These are phyloP conservation scores for Fusarium solani-melongenae DNA, from an alignment of 2,329 filamentous ascomycete genomes.

Conservation along the genomic window DNA sequence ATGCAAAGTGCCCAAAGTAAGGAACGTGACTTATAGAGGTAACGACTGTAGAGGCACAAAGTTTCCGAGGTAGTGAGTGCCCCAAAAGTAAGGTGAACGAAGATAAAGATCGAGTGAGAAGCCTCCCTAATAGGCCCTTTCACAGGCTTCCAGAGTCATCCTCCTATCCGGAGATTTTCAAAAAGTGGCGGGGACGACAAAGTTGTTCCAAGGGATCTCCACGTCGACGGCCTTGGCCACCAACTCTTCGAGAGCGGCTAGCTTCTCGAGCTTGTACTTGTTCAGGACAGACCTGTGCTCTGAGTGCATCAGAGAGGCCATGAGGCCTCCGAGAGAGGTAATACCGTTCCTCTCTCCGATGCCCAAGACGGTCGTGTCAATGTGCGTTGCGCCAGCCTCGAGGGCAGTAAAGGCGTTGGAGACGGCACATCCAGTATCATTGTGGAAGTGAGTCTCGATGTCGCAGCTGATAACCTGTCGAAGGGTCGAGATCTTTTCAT, in stretches of 20 bases:
- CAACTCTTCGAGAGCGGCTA: conserved; percentile 88
- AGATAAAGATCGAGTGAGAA: conserved; percentile 10
- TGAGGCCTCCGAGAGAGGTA: conserved; percentile 61
- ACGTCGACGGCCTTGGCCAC: conserved; percentile 72
- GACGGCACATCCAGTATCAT: conserved; percentile 91
- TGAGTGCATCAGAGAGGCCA: conserved; percentile 25
- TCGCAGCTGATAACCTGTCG: conserved; percentile 73
- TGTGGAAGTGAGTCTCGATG: conserved; percentile 72
- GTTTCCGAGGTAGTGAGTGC: conserved; percentile 4
- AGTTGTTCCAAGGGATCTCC: conserved; percentile 26
- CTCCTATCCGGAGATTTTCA: neutral
- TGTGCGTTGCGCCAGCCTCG: conserved; percentile 86
- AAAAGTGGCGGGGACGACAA: conserved; percentile 2
- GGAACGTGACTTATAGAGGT: neutral
- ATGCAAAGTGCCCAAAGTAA: neutral
- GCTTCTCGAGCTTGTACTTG: conserved; percentile 91
- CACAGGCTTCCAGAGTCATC: neutral
- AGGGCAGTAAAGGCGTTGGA: conserved; percentile 90
- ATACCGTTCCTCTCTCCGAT: conserved; percentile 69
- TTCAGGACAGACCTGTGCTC: conserved; percentile 84
- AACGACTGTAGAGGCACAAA: conserved; percentile 7
- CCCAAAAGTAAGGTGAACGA: conserved; percentile 9
- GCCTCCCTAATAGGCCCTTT: conserved; percentile 10
- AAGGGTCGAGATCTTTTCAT: conserved; percentile 86
- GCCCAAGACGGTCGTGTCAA: conserved; percentile 81